Conservation (phyloP, 148 eudicot genomes). For the Salicornia ramosissima region DNA sequence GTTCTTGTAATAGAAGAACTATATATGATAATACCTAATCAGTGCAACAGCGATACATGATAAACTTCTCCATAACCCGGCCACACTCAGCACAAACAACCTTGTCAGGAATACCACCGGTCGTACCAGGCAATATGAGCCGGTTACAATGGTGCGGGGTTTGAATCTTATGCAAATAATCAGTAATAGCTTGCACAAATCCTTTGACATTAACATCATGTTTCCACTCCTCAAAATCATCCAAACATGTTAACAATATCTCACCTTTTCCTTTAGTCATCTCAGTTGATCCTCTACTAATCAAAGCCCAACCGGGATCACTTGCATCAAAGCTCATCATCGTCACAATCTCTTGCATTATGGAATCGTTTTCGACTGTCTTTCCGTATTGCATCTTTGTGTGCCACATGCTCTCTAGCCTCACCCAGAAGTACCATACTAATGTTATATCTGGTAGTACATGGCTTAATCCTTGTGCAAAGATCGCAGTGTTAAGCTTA, state of each 20-base stretch:
- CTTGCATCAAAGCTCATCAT: slow-evolving; percentile 65
- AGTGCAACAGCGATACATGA: slow-evolving; percentile 72
- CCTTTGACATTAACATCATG: slow-evolving; percentile 24
- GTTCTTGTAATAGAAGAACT: too few species aligned
- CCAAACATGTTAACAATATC: slow-evolving; percentile 31
- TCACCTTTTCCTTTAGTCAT: slow-evolving; percentile 60
- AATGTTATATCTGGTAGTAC: slow-evolving; percentile 41
- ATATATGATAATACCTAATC: too few species aligned
- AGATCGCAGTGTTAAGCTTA: slow-evolving; percentile 32
- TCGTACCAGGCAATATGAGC: slow-evolving; percentile 56
- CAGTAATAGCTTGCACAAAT: slow-evolving; percentile 43
- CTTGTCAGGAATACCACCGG: slow-evolving; percentile 47
- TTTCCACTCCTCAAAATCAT: slow-evolving; percentile 39
- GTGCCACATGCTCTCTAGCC: slow-evolving; percentile 86
- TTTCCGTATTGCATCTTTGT: slow-evolving; percentile 59
- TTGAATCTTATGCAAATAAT: slow-evolving; percentile 34
- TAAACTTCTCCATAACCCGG: slow-evolving; percentile 53
- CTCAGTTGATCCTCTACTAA: slow-evolving; percentile 45
- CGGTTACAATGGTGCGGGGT: slow-evolving; percentile 66
- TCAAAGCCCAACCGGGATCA: slow-evolving; percentile 74
- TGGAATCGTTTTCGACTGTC: slow-evolving; percentile 48
- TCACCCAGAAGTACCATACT: slow-evolving; percentile 76
- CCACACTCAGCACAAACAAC: slow-evolving; percentile 74
- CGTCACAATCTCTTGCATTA: slow-evolving; percentile 59
- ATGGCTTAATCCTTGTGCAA: slow-evolving; percentile 43